These are phyloP conservation scores for Sugiyamaella novakii DNA, from an alignment of 1,139 yeast genomes.

Conservation along the genomic window DNA sequence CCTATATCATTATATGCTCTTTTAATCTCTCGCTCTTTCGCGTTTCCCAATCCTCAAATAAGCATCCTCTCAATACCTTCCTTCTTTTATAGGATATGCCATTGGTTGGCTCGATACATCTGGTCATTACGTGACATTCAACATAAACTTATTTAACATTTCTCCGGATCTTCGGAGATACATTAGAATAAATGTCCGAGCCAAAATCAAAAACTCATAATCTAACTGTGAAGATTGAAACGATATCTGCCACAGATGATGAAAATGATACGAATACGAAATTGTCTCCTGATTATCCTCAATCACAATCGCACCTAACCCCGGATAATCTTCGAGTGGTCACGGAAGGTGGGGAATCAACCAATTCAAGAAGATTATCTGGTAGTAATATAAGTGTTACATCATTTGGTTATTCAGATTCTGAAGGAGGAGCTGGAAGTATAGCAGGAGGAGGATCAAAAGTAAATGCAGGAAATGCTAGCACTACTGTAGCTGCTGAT, in stretches of 20 bases:
- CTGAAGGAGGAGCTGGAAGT: constrained; percentile 3
- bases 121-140: neutral
- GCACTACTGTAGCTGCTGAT: too few relatives aligned
- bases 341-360: neutral
- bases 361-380: constrained; percentile 6
- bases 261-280: neutral
- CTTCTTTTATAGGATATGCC: constrained; percentile 3
- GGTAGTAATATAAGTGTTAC: constrained; percentile 4
- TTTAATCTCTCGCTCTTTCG: too few relatives aligned
- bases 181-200: neutral
- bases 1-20: too few relatives aligned
- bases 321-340: neutral
- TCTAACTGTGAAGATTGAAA: constrained; percentile 3
- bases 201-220: constrained; percentile 1
- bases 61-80: neutral
- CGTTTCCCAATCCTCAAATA: too few relatives aligned
- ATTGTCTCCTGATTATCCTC: neutral
- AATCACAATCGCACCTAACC: neutral
- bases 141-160: neutral
- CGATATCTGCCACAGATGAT: constrained; percentile 1
- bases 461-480: too few relatives aligned
- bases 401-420: constrained; percentile 10
- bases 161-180: constrained; percentile 8
- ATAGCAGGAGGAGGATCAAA: too few relatives aligned
- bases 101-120: neutral